These are phyloP conservation scores for Botrytis byssoidea DNA, from an alignment of 2,329 filamentous ascomycete species.

Conservation along the genomic window DNA sequence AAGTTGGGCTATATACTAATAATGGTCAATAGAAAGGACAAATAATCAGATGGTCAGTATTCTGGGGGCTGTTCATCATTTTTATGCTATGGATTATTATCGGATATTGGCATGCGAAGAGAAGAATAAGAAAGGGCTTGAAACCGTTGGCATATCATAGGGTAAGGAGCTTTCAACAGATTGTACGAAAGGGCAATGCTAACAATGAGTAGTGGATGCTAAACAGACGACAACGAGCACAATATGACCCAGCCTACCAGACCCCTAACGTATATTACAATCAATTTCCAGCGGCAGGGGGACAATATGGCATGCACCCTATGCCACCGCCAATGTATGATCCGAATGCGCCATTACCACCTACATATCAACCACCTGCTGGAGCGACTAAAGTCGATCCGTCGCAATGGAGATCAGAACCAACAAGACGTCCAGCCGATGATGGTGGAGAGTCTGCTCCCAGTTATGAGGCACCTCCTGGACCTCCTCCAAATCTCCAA, in stretches of 20 bases:
- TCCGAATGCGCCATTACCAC: conserved; percentile 50
- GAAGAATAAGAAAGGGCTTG: conserved; percentile 63
- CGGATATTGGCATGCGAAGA: conserved; percentile 69
- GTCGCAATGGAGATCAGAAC: conserved; percentile 43
- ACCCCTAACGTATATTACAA: conserved; percentile 44
- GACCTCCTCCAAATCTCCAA: conserved; percentile 47
- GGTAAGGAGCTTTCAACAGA: conserved; percentile 44
- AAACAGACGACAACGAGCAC: conserved; percentile 34
- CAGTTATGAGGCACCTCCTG: conserved; percentile 48
- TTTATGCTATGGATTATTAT: conserved; percentile 62
- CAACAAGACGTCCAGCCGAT: conserved; percentile 36
- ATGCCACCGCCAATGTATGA: conserved; percentile 58
- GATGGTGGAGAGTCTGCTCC: conserved; percentile 34
- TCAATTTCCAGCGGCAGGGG: conserved; percentile 41
- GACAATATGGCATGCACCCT: conserved; percentile 49
- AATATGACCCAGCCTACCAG: conserved; percentile 47
- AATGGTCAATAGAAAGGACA: conserved; percentile 35
- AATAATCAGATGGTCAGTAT: conserved; percentile 67
- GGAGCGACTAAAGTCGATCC: conserved; percentile 55
- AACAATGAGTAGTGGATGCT: conserved; percentile 36
- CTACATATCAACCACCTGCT: conserved; percentile 53
- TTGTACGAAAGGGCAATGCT: conserved; percentile 17
- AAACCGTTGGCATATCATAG: conserved; percentile 68
- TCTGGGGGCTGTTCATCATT: conserved; percentile 58
- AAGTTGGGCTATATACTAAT: conserved; percentile 29